Evolutionary conservation across 352 stramenopile species (phyloP), one percentile per base, ranked within the genome.

Genomic region (Phytophthora gonapodyides): DNA sequence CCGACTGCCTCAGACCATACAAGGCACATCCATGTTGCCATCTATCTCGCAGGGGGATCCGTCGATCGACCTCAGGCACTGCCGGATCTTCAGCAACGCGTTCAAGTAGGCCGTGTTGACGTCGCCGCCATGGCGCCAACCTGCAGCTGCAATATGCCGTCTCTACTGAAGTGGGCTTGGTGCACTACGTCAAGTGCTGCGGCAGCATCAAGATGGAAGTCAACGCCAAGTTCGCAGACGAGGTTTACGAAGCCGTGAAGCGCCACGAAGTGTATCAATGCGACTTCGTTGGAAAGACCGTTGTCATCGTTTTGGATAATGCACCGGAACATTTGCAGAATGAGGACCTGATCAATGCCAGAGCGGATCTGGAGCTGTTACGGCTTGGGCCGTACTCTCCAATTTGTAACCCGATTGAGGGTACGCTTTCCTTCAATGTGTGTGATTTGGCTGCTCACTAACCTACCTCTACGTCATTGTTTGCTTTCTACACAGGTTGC

Each of bases 51-150:
- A 54, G 16, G 31, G 46, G 42, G 16, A 54, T n/a, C 42, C 42
- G 9, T 48, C 15, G 12, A 48, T 48, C 5, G 42, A 48, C 2
- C 42, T 33, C 42, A 48, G 10, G 42, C 41, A 37, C n/a, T 40
- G 27, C n/a, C n/a, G 31, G 19, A 40, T 64, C 13, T 44, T 37
- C 17, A 46, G 17, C 13, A 13, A 15, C 3, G 35, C 34, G 27
- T 66, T 66, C 5, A 54, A 30, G 21, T 55, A 66, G 2, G 48
- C 48, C n/a, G 49, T 66, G 40, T 53, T 49, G n/a, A 66, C 37
- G 17, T 65, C 57, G 30, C 48, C 24, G 24, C 24, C 21, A n/a
- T n/a, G 38, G 38, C 38, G 24, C 19, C n/a, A 44, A 44, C 24
- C 38, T 44, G 5, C n/a, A 44, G n/a, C n/a, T 44, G 38, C 38